Evolutionary conservation across 441 rosid genomes (phyloP), one percentile per base, ranked within the genome.

Genomic region (Biscutella auriculata): DNA sequence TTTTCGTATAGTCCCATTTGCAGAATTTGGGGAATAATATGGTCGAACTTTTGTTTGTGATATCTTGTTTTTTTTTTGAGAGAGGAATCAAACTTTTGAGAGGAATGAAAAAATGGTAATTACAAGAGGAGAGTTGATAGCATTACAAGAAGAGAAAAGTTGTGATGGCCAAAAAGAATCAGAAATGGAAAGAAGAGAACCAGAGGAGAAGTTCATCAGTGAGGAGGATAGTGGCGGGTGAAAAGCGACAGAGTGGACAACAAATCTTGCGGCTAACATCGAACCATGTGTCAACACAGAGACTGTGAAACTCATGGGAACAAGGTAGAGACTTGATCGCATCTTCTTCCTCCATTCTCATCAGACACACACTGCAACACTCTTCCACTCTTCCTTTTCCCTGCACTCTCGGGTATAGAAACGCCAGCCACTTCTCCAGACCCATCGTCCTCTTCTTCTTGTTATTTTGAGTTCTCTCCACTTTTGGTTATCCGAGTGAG

Each of bases 111-210:
- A 65, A 57, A 45, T 57, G 49, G 39, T 42, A 58, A 41, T 51
- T 19, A 19, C 23, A 19, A 57, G 41, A 34, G 43, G 70, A 51
- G 59, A 51, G 14, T 25, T 58, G 11, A 13, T 19, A 29, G 44
- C 15, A 52, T n/a, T 67, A 67, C 61, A 53, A 29, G 57, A 62
- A 41, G 41, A 39, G 60, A 40, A 8, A 10, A 29, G 30, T 36
- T 37, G n/a, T 39, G 36, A 53, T 30, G 17, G 44, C 43, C 16
- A 27, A 4, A 13, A 14, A 6, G 11, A 36, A 23, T 68, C 68
- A 68, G 42, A 69, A 62, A 63, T 69, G 73, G 16, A 63, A 69
- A 57, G 69, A 69, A 63, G 73, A 69, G 44, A 69, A 69, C 69
- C 65, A 69, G 15, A 69, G 60, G 51, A 63, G 50, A 46, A 69